Evolutionary conservation across 345 rosid species (phyloP).

Genomic region (Excoecaria cochinchinensis): DNA sequence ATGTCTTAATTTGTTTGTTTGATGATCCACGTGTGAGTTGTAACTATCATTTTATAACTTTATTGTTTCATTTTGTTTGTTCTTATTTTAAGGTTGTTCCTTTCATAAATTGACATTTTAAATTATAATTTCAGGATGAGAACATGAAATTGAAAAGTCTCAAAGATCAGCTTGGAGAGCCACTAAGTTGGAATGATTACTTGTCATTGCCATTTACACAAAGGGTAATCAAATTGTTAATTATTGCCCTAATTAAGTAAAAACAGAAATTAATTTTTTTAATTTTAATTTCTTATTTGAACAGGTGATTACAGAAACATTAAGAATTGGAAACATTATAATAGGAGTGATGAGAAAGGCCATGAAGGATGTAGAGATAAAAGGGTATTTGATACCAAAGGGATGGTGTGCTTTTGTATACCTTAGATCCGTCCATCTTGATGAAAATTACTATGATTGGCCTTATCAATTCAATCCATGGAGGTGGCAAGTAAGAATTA

Average conservation of each 20-base stretch:
- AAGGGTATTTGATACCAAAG: conserved; percentile 82
- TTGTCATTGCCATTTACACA: conserved; percentile 81
- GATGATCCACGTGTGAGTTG: conserved; percentile 18
- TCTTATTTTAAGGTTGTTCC: neutral
- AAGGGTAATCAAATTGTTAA: conserved; percentile 39
- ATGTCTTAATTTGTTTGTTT: neutral
- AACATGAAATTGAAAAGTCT: conserved; percentile 68
- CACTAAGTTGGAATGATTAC: conserved; percentile 77
- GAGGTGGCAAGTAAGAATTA: conserved; percentile 91
- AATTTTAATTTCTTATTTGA: conserved; percentile 9
- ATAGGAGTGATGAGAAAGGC: conserved; percentile 92
- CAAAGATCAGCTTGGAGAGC: conserved; percentile 62
- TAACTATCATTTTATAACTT: conserved; percentile 8
- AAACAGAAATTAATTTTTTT: too few relatives aligned
- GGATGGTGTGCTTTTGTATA: conserved; percentile 92
- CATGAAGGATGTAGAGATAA: conserved; percentile 67
- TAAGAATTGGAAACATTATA: conserved; percentile 89
- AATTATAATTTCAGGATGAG: conserved; percentile 54
- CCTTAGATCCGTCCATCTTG: conserved; percentile 94
- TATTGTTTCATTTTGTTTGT: neutral
- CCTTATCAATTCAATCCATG: conserved; percentile 90
- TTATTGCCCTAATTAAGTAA: neutral
- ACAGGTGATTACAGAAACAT: conserved; percentile 91
- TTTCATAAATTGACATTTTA: neutral
- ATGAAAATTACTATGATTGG: conserved; percentile 64